Base-by-base conservation (phyloP, 2,329 filamentous ascomycete genomes). In the Westerdykella ornata region DNA sequence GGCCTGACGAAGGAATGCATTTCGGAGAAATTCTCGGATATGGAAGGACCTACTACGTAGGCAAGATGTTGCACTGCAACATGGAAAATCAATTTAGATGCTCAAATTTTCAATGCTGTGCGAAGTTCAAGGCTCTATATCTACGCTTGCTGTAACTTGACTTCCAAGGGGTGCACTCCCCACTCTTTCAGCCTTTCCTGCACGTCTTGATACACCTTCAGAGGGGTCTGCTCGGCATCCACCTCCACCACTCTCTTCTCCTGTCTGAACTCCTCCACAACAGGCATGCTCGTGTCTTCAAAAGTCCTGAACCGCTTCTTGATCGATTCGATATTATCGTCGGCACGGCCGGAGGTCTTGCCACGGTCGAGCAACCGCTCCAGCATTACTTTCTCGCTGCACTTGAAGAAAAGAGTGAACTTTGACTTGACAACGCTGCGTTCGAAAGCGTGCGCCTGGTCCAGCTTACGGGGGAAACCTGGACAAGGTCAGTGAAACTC, bases 301-400 rank as follows among this genome's bases (percentile, higher is more conserved):
- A 97, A 98, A 3, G 84, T 89, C 62, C 81, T 82, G 76, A 98
- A 98, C 43, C 92, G 80, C 82, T 98, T 98, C 72, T 85, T 84
- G 67, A 97, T 98, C 60, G 82, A 88, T 70, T 95, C 92, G 42
- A 81, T 84, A 65, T 98, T 98, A 71, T 98, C 92, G 68, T 98
- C 92, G 38, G 84, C 74, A 50, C 92, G 78, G 32, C 92, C 92
- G 60, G 84, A 89, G 13, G 90, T 97, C 81, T 95, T 86, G 48
- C 90, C 92, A 38, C 90, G 78, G 72, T 95, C 84, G 51, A 97
- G 70, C 52, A 98, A 72, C 20, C 90, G 78, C 59, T 76, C 69
- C 73, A 90, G 78, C 87, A 98, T 92, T 57, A 88, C 84, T 38
- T 80, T 76, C 73, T 97, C 92, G 5, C 88, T 84, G 62, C 88